Percentiles rank a stretch among this genome's conserved stretches.
Evolutionary conservation across 257 asterid species (phyloP).

Genomic region (Capsicum rhomboideum): DNA sequence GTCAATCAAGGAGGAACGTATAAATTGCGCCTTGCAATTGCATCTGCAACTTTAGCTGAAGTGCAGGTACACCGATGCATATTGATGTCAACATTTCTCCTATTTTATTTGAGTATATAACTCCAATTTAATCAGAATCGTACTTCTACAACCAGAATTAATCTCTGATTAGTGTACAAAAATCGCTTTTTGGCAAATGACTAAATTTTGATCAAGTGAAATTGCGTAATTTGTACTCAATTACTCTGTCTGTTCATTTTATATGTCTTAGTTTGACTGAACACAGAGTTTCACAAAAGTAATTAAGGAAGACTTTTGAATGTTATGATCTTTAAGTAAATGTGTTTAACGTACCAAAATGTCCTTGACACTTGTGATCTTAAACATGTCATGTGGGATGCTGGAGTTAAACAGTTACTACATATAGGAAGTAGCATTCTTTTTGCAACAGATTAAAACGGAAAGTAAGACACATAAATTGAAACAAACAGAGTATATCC

Average conservation of each 20-base stretch:
- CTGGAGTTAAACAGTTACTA: too few relatives aligned
- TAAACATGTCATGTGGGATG: too few relatives aligned
- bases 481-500: neutral
- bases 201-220: neutral
- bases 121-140: neutral
- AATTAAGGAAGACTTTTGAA: too few relatives aligned
- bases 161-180: neutral
- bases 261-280: too few relatives aligned
- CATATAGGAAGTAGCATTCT: too few relatives aligned
- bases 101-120: neutral
- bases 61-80: slow-evolving; percentile 39
- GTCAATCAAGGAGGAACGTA: slow-evolving; percentile 32
- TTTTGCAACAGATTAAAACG: too few relatives aligned
- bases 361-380: too few relatives aligned
- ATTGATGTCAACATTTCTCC: neutral
- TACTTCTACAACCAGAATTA: neutral
- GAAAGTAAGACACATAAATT: too few relatives aligned
- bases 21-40: slow-evolving; percentile 63
- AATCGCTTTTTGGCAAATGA: neutral
- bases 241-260: too few relatives aligned
- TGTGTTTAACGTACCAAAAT: too few relatives aligned
- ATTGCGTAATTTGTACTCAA: neutral
- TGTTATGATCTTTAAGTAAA: too few relatives aligned
- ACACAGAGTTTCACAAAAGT: too few relatives aligned
- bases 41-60: slow-evolving; percentile 67